These are phyloP conservation scores for Infundibulicybe gibba DNA, from an alignment of 768 basidiomycete genomes.

Conservation along the genomic window DNA sequence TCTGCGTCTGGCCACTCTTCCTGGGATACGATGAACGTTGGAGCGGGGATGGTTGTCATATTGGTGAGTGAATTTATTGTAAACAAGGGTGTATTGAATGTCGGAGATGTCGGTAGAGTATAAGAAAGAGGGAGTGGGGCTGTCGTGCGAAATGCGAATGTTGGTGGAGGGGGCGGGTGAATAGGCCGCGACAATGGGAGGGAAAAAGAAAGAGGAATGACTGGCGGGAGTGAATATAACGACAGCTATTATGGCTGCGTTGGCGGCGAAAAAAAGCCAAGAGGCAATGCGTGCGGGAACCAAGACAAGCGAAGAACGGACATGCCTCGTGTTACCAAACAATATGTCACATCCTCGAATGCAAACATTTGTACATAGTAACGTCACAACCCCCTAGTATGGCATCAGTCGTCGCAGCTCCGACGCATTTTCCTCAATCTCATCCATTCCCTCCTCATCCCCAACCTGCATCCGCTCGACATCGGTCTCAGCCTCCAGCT, in stretches of 20 bases:
- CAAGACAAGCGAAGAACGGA: conserved; percentile 8
- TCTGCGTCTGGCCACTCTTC: conserved; percentile 90
- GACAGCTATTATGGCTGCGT: too few species aligned
- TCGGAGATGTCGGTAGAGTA: conserved; percentile 14
- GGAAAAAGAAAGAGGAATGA: conserved; percentile 2
- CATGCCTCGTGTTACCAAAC: conserved; percentile 27
- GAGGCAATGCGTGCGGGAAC: conserved; percentile 2
- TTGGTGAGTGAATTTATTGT: conserved; percentile 2
- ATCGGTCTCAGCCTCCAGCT: conserved; percentile 54
- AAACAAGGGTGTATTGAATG: conserved; percentile 3
- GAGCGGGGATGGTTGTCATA: conserved; percentile 63
- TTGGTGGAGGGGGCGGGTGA: conserved; percentile 5
- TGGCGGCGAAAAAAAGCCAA: conserved; percentile 14
- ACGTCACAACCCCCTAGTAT: conserved; percentile 37
- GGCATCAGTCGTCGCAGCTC: conserved; percentile 63
- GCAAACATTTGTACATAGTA: not conserved
- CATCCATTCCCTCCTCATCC: conserved; percentile 32
- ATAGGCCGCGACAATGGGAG: not conserved
- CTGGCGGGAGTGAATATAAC: not conserved
- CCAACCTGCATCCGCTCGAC: conserved; percentile 30
- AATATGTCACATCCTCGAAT: conserved; percentile 13
- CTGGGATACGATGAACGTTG: conserved; percentile 44
- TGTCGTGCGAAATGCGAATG: not conserved
- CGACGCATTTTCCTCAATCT: conserved; percentile 57
- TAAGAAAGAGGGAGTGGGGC: conserved; percentile 10